These are phyloP conservation scores for Xerocomus spinulosus DNA, from an alignment of 768 basidiomycete genomes.

Conservation along the genomic window DNA sequence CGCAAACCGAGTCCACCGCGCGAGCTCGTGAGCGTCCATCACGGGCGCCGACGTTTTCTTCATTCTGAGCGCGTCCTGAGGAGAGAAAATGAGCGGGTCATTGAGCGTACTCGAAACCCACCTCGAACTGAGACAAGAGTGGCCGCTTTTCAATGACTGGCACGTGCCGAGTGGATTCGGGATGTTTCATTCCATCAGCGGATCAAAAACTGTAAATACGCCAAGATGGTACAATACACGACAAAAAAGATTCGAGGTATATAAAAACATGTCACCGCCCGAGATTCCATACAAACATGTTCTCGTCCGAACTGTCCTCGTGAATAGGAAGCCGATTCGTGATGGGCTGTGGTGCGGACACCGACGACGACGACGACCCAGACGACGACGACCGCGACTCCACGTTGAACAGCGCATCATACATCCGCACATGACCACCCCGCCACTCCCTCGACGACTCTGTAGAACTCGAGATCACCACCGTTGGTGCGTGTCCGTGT, in stretches of 20 bases:
- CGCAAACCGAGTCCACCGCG: constrained; percentile 81
- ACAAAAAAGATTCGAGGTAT: neutral
- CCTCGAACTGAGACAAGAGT: too few relatives aligned
- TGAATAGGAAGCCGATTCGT: constrained; percentile 18
- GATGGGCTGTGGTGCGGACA: constrained; percentile 9
- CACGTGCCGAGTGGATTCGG: too few relatives aligned
- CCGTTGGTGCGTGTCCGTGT: neutral
- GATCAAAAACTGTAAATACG: constrained; percentile 11
- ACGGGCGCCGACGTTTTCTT: too few relatives aligned
- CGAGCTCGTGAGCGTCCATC: constrained; percentile 71
- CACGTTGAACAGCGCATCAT: constrained; percentile 7
- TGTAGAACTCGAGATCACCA: constrained; percentile 7
- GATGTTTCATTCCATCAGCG: too few relatives aligned
- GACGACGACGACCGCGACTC: constrained; percentile 22
- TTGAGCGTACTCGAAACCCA: too few relatives aligned
- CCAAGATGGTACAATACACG: constrained; percentile 16
- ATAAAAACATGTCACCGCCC: neutral
- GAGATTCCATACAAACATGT: constrained; percentile 12
- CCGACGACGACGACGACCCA: constrained; percentile 6
- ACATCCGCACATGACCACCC: neutral
- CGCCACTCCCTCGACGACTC: constrained; percentile 17
- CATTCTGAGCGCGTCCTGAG: too few relatives aligned
- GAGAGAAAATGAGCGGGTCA: too few relatives aligned
- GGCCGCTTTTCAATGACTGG: too few relatives aligned
- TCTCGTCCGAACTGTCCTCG: constrained; percentile 17